Conservation (phyloP, 2,329 filamentous ascomycete species). For the Diaporthe caulivora region DNA sequence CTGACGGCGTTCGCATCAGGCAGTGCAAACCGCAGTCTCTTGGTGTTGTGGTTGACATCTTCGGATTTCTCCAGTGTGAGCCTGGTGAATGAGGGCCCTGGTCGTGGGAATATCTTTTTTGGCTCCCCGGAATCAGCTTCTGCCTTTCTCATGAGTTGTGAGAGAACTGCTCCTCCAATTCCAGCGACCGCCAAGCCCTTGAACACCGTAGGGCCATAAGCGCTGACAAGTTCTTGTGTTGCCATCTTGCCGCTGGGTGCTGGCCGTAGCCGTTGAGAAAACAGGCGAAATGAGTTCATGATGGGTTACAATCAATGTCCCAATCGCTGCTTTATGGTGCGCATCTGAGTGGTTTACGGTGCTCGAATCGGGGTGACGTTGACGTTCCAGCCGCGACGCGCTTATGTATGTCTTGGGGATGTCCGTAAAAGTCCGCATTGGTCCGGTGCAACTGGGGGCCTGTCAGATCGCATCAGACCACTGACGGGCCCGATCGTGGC, state of each 20-base stretch:
- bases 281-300: constrained; percentile 34
- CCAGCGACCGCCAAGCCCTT: constrained; percentile 36
- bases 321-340: neutral
- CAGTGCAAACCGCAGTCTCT: constrained; percentile 67
- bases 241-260: constrained; percentile 32
- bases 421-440: constrained; percentile 39
- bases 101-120: constrained; percentile 36
- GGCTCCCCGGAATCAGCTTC: constrained; percentile 19
- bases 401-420: constrained; percentile 39
- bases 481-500: constrained; percentile 1
- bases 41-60: constrained; percentile 70
- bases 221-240: constrained; percentile 27
- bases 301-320: neutral
- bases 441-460: constrained; percentile 11
- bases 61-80: constrained; percentile 65
- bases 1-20: constrained; percentile 59
- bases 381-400: neutral
- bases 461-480: constrained; percentile 8
- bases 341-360: neutral
- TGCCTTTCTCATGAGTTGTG: constrained; percentile 30
- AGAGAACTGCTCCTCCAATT: constrained; percentile 31
- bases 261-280: constrained; percentile 35
- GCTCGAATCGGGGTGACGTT: neutral
- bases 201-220: constrained; percentile 32
- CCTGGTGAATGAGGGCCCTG: constrained; percentile 57